Base-by-base conservation (phyloP, 495 filamentous ascomycete species). In the Chlorociboria aeruginascens region DNA sequence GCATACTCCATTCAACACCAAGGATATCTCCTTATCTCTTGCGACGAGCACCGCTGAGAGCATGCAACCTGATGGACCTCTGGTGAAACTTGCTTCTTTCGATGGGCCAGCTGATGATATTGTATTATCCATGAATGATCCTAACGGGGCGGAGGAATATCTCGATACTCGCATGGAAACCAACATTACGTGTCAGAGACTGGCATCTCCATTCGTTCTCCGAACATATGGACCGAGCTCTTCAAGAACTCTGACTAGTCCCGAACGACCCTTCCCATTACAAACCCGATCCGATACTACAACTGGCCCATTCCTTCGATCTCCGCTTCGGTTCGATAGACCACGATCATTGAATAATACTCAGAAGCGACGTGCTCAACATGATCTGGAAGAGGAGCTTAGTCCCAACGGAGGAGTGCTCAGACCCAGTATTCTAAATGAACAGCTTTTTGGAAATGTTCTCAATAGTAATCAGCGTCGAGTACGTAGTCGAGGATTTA, bases 21-120 rank as follows among this genome's bases (percentile, higher is more conserved):
- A 85, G 37, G 88, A 92, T 46, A 83, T 97, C 66, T 82, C 85
- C 36, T 66, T 94, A 33, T 96, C 92, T 32, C 76, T 98, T 32
- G 74, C 79, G 3, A 74, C 87, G 14, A 89, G 84, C 63, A 84
- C 85, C 8, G 74, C 89, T 11, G 73, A 82, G n/a, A 77, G 76
- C 12, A 90, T 90, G 85, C 77, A 83, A 45, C 78, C 76, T 1
- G 71, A 76, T 32, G 83, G 78, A 38, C 81, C 85, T 0, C 62
- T 97, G 44, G 76, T 86, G 6, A 69, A 74, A 46, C 67, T 77
- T 32, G 65, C 69, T 12, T 69, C 68, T n/a, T 52, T 61, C 41
- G 44, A 46, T 13, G 32, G 33, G 17, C 32, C 49, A n/a, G 11
- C 8, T 32, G 40, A 35, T 2, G 64, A 61, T 41, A 56, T 59